Conservation (phyloP, 2,329 filamentous ascomycete species). For the Ophiostoma ips region DNA sequence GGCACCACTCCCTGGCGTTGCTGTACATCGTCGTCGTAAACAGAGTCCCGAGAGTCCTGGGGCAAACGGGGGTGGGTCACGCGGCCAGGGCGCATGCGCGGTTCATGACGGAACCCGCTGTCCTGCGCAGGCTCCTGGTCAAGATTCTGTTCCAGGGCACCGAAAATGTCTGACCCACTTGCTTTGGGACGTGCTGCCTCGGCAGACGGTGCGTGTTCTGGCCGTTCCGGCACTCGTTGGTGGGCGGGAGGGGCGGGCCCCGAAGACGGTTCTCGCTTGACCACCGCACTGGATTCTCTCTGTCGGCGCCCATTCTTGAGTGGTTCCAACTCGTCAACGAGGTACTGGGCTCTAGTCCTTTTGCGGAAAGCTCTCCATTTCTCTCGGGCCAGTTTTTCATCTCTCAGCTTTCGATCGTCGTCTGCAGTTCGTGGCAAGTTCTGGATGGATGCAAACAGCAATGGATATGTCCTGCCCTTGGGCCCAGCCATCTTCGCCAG, state of each 20-base stretch:
- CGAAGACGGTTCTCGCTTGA: not conserved
- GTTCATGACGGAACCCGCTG: not conserved
- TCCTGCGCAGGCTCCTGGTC: not conserved
- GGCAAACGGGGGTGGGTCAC: not conserved
- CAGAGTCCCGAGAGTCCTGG: not conserved
- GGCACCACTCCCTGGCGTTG: not conserved
- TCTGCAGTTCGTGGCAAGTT: not conserved
- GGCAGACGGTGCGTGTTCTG: not conserved
- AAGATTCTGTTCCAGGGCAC: not conserved
- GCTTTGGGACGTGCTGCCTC: not conserved
- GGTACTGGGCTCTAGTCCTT: no score
- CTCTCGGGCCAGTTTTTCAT: no score
- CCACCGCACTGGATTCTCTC: not conserved
- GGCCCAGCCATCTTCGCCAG: conserved; percentile 19
- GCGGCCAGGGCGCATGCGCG: not conserved
- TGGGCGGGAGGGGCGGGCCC: not conserved
- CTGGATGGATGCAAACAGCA: conserved; percentile 28
- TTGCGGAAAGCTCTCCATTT: no score
- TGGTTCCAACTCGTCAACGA: no score
- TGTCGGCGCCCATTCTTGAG: no score
- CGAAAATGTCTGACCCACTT: not conserved
- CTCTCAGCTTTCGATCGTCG: not conserved
- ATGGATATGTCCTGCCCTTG: conserved; percentile 20
- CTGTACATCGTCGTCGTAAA: not conserved
- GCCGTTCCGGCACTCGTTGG: not conserved